Conservation (phyloP, 2,329 filamentous ascomycete genomes). For the Colletotrichum acutatum region DNA sequence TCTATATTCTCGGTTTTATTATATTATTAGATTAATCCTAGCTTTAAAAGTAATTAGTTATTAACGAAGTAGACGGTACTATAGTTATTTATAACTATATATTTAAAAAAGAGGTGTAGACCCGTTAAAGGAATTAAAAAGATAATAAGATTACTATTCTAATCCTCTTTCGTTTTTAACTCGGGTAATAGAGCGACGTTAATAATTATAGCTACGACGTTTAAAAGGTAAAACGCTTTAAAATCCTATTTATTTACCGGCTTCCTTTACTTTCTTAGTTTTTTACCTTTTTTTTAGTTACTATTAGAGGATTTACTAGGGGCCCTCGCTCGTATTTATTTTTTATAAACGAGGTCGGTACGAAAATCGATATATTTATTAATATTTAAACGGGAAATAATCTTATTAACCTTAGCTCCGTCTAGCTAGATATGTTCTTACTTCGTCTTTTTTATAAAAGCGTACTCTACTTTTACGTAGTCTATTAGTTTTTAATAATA, state of each 20-base stretch:
- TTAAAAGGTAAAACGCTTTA: neutral
- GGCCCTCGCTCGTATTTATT: too few species aligned
- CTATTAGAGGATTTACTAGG: too few species aligned
- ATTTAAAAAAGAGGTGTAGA: neutral
- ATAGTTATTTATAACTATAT: neutral
- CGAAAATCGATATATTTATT: too few species aligned
- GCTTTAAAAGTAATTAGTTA: neutral
- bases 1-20: neutral
- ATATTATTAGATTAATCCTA: neutral
- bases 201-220: neutral
- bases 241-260: neutral
- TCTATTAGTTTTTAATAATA: too few species aligned
- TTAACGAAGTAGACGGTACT: neutral
- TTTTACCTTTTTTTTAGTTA: too few species aligned
- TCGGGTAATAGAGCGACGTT: fast-evolving
- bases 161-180: fast-evolving
- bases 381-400: too few species aligned
- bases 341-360: too few species aligned
- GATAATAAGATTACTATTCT: neutral
- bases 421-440: too few species aligned
- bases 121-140: neutral
- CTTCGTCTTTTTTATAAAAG: too few species aligned
- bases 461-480: too few species aligned
- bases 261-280: too few species aligned
- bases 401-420: too few species aligned